Evolutionary conservation across 139 green algal genomes (phyloP).

Genomic region (Desmodesmus armatus): DNA sequence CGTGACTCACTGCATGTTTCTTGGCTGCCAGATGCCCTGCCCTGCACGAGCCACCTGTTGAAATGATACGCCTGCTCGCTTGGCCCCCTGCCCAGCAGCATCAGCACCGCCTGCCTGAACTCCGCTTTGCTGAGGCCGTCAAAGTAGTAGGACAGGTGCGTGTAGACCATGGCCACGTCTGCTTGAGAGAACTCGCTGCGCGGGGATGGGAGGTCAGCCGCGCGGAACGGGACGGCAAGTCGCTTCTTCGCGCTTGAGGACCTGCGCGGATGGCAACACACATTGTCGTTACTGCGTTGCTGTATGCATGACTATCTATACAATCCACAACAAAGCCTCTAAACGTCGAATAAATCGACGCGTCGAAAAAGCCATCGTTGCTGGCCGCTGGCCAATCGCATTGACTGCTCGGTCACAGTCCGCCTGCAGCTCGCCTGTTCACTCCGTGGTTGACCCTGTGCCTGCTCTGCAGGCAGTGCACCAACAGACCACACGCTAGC

Average conservation of each 20-base stretch:
- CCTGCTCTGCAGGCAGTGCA: slow-evolving; percentile 61
- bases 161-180: slow-evolving; percentile 64
- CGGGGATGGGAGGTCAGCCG: slow-evolving; percentile 54
- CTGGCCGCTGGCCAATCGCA: background rate
- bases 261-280: background rate
- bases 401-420: background rate
- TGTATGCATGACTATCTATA: background rate
- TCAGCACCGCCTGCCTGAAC: slow-evolving; percentile 11
- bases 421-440: slow-evolving; percentile 35
- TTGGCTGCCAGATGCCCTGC: background rate
- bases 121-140: slow-evolving; percentile 54
- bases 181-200: slow-evolving; percentile 66
- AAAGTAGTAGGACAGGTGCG: slow-evolving; percentile 60
- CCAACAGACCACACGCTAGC: slow-evolving; percentile 57
- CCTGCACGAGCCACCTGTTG: background rate
- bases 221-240: slow-evolving; percentile 64
- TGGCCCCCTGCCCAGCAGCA: background rate
- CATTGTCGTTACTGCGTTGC: background rate
- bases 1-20: background rate
- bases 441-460: slow-evolving; percentile 59
- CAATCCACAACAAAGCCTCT: background rate
- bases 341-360: background rate
- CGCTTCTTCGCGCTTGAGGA: slow-evolving; percentile 46
- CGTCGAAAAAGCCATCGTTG: background rate
- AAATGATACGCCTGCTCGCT: slow-evolving; percentile 5